Evolutionary conservation across 176 grass and related monocot genomes (phyloP).

Genomic region (Bolboschoenus planiculmis): DNA sequence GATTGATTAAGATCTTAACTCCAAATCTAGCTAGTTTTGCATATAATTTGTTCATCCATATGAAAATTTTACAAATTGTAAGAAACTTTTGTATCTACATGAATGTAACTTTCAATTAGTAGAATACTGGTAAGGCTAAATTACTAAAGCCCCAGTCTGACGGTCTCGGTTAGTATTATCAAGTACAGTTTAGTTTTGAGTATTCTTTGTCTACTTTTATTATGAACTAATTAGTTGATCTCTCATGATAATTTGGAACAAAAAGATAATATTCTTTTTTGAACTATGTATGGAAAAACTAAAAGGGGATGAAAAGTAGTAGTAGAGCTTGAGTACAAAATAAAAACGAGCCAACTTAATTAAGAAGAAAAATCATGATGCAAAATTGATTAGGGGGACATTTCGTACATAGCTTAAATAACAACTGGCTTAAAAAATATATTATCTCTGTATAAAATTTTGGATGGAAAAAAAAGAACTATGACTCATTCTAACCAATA

Average conservation of each 20-base stretch:
- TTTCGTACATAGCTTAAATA: too few relatives aligned
- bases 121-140: background rate
- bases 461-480: too few relatives aligned
- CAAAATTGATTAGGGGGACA: too few relatives aligned
- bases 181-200: background rate
- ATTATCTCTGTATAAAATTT: too few relatives aligned
- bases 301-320: too few relatives aligned
- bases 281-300: too few relatives aligned
- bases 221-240: background rate
- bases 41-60: background rate
- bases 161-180: background rate
- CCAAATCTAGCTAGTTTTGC: background rate
- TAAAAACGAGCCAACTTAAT: too few relatives aligned
- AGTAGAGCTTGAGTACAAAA: too few relatives aligned
- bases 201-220: background rate
- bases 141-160: background rate
- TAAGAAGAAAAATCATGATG: too few relatives aligned
- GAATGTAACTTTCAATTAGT: background rate
- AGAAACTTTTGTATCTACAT: background rate
- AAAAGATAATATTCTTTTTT: too few relatives aligned
- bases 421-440: too few relatives aligned
- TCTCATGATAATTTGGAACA: background rate
- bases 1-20: background rate
- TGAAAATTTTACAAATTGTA: background rate
- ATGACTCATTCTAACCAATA: too few relatives aligned